These are phyloP conservation scores for Clavispora fructus DNA, from an alignment of 805 yeast genomes.

Conservation along the genomic window DNA sequence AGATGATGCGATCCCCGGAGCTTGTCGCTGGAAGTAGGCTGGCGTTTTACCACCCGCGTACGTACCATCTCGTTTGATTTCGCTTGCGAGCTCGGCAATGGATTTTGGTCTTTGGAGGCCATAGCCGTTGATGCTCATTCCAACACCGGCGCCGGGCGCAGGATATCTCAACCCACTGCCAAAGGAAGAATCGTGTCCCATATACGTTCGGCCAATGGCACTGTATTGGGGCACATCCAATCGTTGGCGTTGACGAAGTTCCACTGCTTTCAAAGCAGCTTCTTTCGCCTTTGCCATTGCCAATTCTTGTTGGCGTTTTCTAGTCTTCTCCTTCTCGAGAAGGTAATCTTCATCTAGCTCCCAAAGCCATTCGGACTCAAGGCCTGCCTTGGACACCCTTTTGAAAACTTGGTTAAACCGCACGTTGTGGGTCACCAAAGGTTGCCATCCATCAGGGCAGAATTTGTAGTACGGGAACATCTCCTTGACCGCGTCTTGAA, in stretches of 20 bases:
- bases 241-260: slow-evolving; percentile 42
- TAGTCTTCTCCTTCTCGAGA: slow-evolving; percentile 72
- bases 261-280: slow-evolving; percentile 49
- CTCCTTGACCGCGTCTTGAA: slow-evolving; percentile 81
- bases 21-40: slow-evolving; percentile 23
- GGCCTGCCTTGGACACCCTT: slow-evolving; percentile 53
- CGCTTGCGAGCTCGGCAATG: slow-evolving; percentile 40
- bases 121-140: not conserved
- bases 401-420: slow-evolving; percentile 81
- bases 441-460: slow-evolving; percentile 98
- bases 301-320: slow-evolving; percentile 52
- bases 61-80: slow-evolving; percentile 28
- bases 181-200: not conserved
- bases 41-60: slow-evolving; percentile 20
- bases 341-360: slow-evolving; percentile 82
- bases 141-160: not conserved
- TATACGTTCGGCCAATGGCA: not conserved
- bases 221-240: slow-evolving; percentile 4
- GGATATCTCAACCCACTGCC: not conserved
- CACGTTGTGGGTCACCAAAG: slow-evolving; percentile 84
- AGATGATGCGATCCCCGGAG: not conserved
- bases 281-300: slow-evolving; percentile 58
- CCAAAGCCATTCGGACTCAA: slow-evolving; percentile 94
- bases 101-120: slow-evolving; percentile 27
- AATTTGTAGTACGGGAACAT: slow-evolving; percentile 86